phyloP scores from a whole-genome alignment of 306 rosid genomes.

The Ormosia semicastrata region DNA sequence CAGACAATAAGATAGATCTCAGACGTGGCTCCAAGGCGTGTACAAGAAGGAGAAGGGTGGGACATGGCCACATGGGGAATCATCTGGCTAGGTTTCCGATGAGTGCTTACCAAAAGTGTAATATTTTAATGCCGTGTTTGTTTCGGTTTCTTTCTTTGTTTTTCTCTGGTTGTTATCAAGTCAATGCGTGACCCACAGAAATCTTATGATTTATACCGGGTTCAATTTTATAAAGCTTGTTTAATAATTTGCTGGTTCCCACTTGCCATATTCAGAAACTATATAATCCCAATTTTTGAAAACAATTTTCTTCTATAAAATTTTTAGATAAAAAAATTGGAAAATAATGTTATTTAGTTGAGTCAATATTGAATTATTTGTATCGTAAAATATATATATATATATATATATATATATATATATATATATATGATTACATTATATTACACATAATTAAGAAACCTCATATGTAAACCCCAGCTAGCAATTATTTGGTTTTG shows the following conservation, averaged over 20 bases:
- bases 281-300: neutral
- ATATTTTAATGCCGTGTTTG: constrained; percentile 29
- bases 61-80: constrained; percentile 31
- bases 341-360: neutral
- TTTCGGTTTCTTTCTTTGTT: neutral
- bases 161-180: neutral
- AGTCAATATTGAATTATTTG: neutral
- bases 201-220: neutral
- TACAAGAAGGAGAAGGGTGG: neutral
- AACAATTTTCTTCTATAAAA: neutral
- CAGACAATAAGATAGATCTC: neutral
- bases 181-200: constrained; percentile 38
- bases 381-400: too few relatives aligned
- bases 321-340: neutral
- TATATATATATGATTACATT: too few relatives aligned
- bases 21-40: constrained; percentile 28
- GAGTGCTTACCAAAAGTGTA: neutral
- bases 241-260: neutral
- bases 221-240: neutral
- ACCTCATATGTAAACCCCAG: too few relatives aligned
- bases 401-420: too few relatives aligned
- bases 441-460: too few relatives aligned
- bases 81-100: neutral
- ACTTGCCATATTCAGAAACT: neutral
- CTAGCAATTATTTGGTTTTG: too few relatives aligned